Base-by-base conservation (phyloP, 345 rosid genomes). In the Pseudoturritis turrita region DNA sequence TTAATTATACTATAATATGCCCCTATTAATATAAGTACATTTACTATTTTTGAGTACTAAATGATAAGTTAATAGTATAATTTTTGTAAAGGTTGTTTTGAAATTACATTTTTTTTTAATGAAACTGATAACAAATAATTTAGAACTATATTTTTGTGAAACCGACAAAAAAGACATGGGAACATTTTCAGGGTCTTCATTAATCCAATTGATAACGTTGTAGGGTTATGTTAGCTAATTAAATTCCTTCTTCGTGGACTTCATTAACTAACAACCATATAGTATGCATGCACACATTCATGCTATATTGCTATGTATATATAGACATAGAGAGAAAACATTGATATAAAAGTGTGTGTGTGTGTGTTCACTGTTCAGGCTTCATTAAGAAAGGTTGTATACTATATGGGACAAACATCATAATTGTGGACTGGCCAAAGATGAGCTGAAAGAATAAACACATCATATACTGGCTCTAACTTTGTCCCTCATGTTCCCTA, bases 401-500 rank as follows among this genome's bases (percentile, higher is more conserved):
- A 21, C 55, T 68, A 36, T 36, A 28, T 37, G 54, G 29, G 29
- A 47, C 67, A 40, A 70, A 64, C 79, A 76, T 76, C 65, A 76
- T 76, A 70, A 76, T 63, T 76, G 40, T 70, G 31, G 53, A 70
- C 35, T 70, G 71, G 64, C 71, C 67, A 47, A 70, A 56, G 22
- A 69, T 55, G 75, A 68, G 52, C 79, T 69, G 51, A 31, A 69
- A 49, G 28, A 39, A 39, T 47, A 76, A 76, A 76, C 79, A 76
- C 61, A 70, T 70, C 55, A 76, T 76, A 56, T 18, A 47, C 11
- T 63, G 76, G 45, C 61, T 25, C 18, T 60, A 68, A 67, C 78
- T 51, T 75, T 75, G 73, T 75, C 78, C 73, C 69, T 75, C 44
- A 39, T 76, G 76, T 56, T 56, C 62, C 76, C 71, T 26, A 45